Evolutionary conservation across 2,329 filamentous ascomycete genomes (phyloP), one percentile per base, ranked within the genome.

Genomic region (Teratosphaeria nubilosa): DNA sequence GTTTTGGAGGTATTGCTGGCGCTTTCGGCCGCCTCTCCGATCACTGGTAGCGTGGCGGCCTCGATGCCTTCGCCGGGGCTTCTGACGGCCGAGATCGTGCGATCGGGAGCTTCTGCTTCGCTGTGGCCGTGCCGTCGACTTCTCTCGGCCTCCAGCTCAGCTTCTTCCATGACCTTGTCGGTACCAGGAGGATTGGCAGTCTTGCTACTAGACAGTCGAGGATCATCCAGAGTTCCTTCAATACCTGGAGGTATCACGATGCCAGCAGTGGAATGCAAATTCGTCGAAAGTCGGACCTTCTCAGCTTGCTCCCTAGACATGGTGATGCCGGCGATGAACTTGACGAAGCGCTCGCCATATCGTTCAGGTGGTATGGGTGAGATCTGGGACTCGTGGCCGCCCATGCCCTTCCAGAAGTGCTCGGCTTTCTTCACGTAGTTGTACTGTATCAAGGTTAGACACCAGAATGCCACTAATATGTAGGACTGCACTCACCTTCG

Each of bases 341-440:
- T 87, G 71, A 95, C 82, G 72, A 99, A 99, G 5, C 94, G 86
- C 59, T 97, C 90, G 30, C 94, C 94, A 68, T 99, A 99, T 58
- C 90, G 82, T 61, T 91, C 84, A 0, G 94, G 92, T 0, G 91
- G 89, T 25, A 97, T 86, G 1, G 94, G 91, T 0, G 92, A 97
- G 61, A 99, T 97, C 70, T 96, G 86, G 34, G 83, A 85, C 66
- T 90, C 86, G 67, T 94, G 88, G 67, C 85, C 83, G 2, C 87
- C 90, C 59, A 97, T 78, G 41, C 94, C 92, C 77, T 99, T 99
- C 87, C 91, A 94, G 75, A 97, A 94, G 74, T 97, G 87, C 74
- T 99, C 94, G 61, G 92, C 83, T 71, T 94, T 92, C 77, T 99
- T 99, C 74, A 96, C 83, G 63, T 91, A 85, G 65, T 91, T 91